Evolutionary conservation across 768 basidiomycete genomes (phyloP), one percentile per base, ranked within the genome.

Genomic region (Psilocybe subaeruginosa): DNA sequence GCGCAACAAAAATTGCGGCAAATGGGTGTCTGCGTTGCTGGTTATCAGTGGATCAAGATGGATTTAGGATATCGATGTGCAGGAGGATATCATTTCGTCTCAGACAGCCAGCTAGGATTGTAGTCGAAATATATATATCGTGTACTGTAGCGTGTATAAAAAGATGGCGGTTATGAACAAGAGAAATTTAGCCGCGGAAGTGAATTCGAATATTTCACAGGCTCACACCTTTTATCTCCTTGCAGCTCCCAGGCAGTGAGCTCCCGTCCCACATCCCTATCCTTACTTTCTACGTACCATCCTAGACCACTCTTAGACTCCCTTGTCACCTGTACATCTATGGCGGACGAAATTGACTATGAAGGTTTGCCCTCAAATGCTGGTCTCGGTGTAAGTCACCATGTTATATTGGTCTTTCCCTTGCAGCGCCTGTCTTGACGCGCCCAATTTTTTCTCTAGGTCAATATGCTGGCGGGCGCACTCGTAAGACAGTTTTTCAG

Each of bases 391-490:
- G 91, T 92, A 68, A 67, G 86, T 75, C 50, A 46, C 55, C n/a
- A 23, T 27, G 68, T 54, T 54, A 60, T 48, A 23, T 23, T 23
- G 23, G 54, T 37, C 50, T 51, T 48, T 35, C 53, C 49, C 31
- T 30, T 41, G 16, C 53, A 39, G 54, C 30, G 5, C 54, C 57
- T 2, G 23, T 51, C 58, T 47, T 64, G 56, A 68, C 54, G 43
- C 54, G 59, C 54, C 50, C 58, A 67, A 51, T 57, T 51, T 61
- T 57, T 58, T 14, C 48, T 50, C 11, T 59, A 93, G 92, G 93
- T 97, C 62, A 96, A 95, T 76, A 99, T 99, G 97, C 76, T 95
- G 69, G 97, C 97, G 23, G 97, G 97, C 63, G 95, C 95, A 54
- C 79, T 99, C 74, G 95, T 96, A 73, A 79, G 92, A 84, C 45